Percentiles rank a stretch among this genome's conserved stretches.
Evolutionary conservation across 768 basidiomycete species (phyloP).

Genomic region (Lactifluus pinguis): DNA sequence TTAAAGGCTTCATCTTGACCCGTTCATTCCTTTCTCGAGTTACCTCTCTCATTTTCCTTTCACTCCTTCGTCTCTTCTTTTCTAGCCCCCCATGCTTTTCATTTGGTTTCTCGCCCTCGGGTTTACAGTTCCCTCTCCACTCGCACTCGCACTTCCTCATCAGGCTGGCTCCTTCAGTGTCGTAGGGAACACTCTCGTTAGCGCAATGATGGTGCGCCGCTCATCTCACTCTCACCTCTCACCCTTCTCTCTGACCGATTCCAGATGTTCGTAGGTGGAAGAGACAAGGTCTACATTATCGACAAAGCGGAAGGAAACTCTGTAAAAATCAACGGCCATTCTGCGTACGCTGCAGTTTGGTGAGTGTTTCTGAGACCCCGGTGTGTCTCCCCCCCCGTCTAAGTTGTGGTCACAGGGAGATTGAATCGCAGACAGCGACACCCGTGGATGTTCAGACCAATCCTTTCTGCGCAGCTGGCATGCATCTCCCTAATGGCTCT

Average conservation of each 20-base stretch:
- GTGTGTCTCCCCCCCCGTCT: not conserved
- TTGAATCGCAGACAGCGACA: constrained; percentile 44
- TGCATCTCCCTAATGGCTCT: constrained; percentile 74
- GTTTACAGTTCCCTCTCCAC: too few species aligned
- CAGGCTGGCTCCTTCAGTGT: not conserved
- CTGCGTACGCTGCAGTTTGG: constrained; percentile 71
- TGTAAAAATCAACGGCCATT: constrained; percentile 53
- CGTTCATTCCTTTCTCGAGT: too few species aligned
- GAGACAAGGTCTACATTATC: constrained; percentile 75
- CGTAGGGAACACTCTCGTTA: not conserved
- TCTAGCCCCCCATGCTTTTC: not conserved
- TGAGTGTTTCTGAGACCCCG: constrained; percentile 20
- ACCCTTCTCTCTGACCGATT: not conserved
- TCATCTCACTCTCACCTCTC: not conserved
- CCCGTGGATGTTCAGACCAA: constrained; percentile 72
- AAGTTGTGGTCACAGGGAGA: constrained; percentile 39
- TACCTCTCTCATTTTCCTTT: too few species aligned
- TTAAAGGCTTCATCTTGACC: too few species aligned
- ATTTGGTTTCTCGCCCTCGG: too few species aligned
- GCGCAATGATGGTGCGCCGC: constrained; percentile 1
- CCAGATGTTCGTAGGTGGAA: constrained; percentile 74
- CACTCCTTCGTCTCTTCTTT: not conserved
- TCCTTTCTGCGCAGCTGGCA: constrained; percentile 72
- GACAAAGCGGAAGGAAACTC: constrained; percentile 83
- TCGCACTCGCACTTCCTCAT: not conserved